Evolutionary conservation across 1,284 basidiomycete genomes (phyloP).

Genomic region (Takashimella tepidaria): DNA sequence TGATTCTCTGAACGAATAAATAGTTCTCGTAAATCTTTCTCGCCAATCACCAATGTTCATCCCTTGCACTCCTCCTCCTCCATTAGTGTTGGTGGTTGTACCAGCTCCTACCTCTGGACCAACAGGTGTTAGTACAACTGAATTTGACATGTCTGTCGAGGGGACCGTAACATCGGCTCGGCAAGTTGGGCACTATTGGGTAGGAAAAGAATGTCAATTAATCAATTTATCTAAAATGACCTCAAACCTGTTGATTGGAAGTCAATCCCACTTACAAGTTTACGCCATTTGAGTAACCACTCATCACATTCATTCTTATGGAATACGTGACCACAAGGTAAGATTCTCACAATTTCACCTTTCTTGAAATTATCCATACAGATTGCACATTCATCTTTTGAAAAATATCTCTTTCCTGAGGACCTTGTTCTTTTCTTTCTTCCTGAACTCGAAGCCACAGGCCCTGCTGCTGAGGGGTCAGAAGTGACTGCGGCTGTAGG

Average conservation of each 20-base stretch:
- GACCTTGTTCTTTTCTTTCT: not conserved
- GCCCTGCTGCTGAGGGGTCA: not conserved
- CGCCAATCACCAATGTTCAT: not conserved
- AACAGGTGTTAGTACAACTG: slow-evolving; percentile 16
- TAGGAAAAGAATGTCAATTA: slow-evolving; percentile 2
- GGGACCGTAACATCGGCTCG: slow-evolving; percentile 79
- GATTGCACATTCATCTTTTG: slow-evolving; percentile 71
- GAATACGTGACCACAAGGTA: slow-evolving; percentile 81
- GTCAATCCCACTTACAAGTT: slow-evolving; percentile 60
- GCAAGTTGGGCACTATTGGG: slow-evolving; percentile 81
- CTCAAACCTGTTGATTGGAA: slow-evolving; percentile 6
- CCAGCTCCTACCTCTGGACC: not conserved
- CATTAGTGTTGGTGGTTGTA: not conserved
- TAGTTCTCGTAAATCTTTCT: not conserved
- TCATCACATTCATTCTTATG: slow-evolving; percentile 71
- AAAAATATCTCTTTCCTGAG: slow-evolving; percentile 35
- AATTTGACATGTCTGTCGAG: slow-evolving; percentile 13
- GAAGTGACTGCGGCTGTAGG: not conserved
- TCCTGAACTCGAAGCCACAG: not conserved
- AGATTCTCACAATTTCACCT: slow-evolving; percentile 77
- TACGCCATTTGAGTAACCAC: slow-evolving; percentile 84
- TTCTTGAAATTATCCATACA: slow-evolving; percentile 77
- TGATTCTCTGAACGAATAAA: not conserved
- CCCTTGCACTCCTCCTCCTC: not conserved
- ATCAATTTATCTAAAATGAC: not conserved